Evolutionary conservation across 2,329 filamentous ascomycete genomes (phyloP).

Genomic region (Sphaerulina vaccinii): DNA sequence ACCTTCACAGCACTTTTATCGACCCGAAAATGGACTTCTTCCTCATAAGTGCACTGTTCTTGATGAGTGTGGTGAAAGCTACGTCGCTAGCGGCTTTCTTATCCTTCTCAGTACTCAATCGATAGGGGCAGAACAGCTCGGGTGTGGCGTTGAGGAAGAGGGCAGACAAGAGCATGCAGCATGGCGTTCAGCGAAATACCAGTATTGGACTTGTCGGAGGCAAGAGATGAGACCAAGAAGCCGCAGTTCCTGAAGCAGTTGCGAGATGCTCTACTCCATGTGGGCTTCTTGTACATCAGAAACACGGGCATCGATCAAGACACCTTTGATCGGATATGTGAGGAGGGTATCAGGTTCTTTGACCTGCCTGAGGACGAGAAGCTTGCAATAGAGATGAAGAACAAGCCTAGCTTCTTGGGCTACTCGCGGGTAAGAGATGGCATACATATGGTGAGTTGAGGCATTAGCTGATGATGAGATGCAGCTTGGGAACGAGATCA

Average conservation of each 20-base stretch:
- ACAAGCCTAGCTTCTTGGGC: slow-evolving; percentile 39
- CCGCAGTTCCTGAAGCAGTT: slow-evolving; percentile 68
- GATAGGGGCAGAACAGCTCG: background rate
- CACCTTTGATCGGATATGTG: slow-evolving; percentile 64
- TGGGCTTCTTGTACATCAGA: slow-evolving; percentile 84
- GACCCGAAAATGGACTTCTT: slow-evolving; percentile 20
- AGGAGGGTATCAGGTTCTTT: slow-evolving; percentile 71
- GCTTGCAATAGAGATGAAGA: slow-evolving; percentile 57
- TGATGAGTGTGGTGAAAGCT: slow-evolving; percentile 21
- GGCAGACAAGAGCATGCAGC: background rate
- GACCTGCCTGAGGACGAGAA: slow-evolving; percentile 75
- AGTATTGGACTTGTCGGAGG: slow-evolving; percentile 70
- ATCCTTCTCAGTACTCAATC: slow-evolving; percentile 15
- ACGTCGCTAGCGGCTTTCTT: slow-evolving; percentile 20
- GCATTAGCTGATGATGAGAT: too few relatives aligned
- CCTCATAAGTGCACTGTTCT: slow-evolving; percentile 18
- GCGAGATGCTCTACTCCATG: slow-evolving; percentile 73
- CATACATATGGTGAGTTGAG: too few relatives aligned
- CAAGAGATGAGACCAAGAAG: slow-evolving; percentile 65
- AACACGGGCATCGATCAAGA: slow-evolving; percentile 71
- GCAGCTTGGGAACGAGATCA: slow-evolving; percentile 56
- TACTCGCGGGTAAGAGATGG: slow-evolving; percentile 15
- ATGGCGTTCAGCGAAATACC: slow-evolving; percentile 68
- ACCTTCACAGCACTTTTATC: background rate
- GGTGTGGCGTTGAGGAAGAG: background rate